Evolutionary conservation across 1,284 basidiomycete genomes (phyloP), one percentile per base, ranked within the genome.

Genomic region (Puccinia horiana): DNA sequence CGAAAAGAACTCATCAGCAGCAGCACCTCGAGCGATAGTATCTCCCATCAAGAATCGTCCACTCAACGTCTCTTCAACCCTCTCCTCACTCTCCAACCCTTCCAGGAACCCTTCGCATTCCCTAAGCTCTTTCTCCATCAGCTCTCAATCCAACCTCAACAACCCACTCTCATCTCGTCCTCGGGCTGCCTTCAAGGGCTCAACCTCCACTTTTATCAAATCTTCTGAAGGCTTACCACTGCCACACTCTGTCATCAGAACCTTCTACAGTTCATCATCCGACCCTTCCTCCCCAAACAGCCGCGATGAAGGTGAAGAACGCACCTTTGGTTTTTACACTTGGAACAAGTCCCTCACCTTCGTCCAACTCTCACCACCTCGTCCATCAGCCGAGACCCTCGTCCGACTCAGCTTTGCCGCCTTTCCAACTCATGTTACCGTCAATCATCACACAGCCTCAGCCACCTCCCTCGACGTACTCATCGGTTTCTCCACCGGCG

Each of bases 401-500:
- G 91, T 92, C 32, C 90, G 93, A 77, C 91, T 98, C 83, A 92
- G 92, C 37, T 98, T 98, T 87, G 91, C 92, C 70, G 91, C 92
- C 11, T 91, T 92, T 84, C 94, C 94, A 9, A 96, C 95, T 0
- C 96, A 94, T 85, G 94, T 97, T 86, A 93, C 89, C 85, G 91
- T 97, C 73, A 97, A 97, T 85, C 88, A 90, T 20, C 88, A 91
- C 11, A 98, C 94, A 0, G 91, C 92, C 12, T 91, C 91, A 14
- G 89, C 92, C 5, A 92, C 94, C 76, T 90, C 91, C 65, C 88
- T 98, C 56, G 97, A 99, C 86, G 90, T 98, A 16, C 90, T 98
- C 80, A 92, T 99, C 84, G 96, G 96, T 1, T 98, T 99, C 86
- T 90, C 89, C 84, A 93, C 94, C 0, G 96, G 96, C 20, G 96